These are phyloP conservation scores for Aspergillus caelatus DNA, from an alignment of 2,329 filamentous ascomycete species.

Conservation along the genomic window DNA sequence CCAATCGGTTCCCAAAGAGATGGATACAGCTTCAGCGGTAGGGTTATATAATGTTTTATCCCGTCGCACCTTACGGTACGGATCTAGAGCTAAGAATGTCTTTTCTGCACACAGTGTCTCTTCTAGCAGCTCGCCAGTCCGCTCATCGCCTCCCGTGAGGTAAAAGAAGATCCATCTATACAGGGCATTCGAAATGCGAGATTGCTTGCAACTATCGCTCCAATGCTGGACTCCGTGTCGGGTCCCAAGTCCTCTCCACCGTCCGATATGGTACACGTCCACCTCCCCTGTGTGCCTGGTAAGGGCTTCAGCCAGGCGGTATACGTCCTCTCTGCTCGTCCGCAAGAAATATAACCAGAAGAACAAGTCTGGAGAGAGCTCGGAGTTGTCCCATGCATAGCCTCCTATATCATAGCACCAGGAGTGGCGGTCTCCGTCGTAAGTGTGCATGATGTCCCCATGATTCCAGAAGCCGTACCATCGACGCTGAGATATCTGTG, in stretches of 20 bases:
- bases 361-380: conserved; percentile 64
- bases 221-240: conserved; percentile 66
- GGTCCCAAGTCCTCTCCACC: conserved; percentile 63
- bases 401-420: conserved; percentile 69
- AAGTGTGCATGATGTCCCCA: conserved; percentile 66
- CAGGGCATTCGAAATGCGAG: conserved; percentile 61
- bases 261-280: conserved; percentile 63
- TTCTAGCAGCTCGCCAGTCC: conserved; percentile 57
- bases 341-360: conserved; percentile 66
- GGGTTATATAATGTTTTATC: neutral
- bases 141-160: conserved; percentile 59
- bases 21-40: neutral
- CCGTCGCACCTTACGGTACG: neutral
- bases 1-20: neutral
- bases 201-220: conserved; percentile 65
- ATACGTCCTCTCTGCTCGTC: conserved; percentile 61
- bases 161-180: conserved; percentile 63
- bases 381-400: conserved; percentile 67
- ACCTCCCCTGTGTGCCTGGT: conserved; percentile 64
- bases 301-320: conserved; percentile 61
- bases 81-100: conserved; percentile 30
- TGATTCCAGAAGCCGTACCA: conserved; percentile 69
- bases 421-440: conserved; percentile 60
- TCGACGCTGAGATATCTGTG: conserved; percentile 58
- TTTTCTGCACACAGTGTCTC: conserved; percentile 57